Percentiles rank a stretch among this genome's conserved stretches.
phyloP scores from a whole-genome alignment of 1,284 basidiomycete species.

The Ceratorhiza oryzae-sativae region DNA sequence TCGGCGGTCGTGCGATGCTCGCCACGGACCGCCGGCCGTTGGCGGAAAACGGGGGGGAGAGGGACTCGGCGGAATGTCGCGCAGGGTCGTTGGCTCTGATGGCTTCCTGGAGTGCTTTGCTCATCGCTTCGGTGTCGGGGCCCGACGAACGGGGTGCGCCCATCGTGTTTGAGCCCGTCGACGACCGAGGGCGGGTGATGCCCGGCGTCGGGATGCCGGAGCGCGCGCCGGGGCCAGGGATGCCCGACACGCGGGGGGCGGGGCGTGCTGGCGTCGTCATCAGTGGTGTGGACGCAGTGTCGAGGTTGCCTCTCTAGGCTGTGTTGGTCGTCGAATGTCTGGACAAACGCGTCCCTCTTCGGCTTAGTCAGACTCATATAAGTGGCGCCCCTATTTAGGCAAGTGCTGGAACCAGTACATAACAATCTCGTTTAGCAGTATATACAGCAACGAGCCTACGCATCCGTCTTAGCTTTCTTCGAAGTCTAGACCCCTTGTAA shows the following conservation, averaged over 20 bases:
- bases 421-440: not conserved
- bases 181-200: constrained; percentile 40
- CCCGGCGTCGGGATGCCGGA: constrained; percentile 48
- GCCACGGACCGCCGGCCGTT: constrained; percentile 52
- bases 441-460: too few species aligned
- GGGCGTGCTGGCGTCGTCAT: constrained; percentile 28
- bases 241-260: constrained; percentile 50
- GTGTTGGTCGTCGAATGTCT: constrained; percentile 18
- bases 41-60: constrained; percentile 38
- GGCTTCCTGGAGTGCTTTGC: constrained; percentile 71
- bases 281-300: not conserved
- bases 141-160: constrained; percentile 52
- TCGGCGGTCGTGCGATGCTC: constrained; percentile 52
- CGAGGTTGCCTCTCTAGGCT: not conserved
- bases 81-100: constrained; percentile 79
- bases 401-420: not conserved
- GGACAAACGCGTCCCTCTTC: constrained; percentile 20
- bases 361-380: constrained; percentile 24
- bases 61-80: constrained; percentile 58
- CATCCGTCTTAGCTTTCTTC: constrained; percentile 40
- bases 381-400: constrained; percentile 22
- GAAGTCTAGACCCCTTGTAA: not conserved
- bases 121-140: constrained; percentile 55
- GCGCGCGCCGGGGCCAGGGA: constrained; percentile 73
- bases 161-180: constrained; percentile 52